A percentile compares a stretch with the other conserved stretches of the same genome.
These are phyloP conservation scores for Ehretia macrophylla DNA, from an alignment of 257 asterid species.

Conservation along the genomic window DNA sequence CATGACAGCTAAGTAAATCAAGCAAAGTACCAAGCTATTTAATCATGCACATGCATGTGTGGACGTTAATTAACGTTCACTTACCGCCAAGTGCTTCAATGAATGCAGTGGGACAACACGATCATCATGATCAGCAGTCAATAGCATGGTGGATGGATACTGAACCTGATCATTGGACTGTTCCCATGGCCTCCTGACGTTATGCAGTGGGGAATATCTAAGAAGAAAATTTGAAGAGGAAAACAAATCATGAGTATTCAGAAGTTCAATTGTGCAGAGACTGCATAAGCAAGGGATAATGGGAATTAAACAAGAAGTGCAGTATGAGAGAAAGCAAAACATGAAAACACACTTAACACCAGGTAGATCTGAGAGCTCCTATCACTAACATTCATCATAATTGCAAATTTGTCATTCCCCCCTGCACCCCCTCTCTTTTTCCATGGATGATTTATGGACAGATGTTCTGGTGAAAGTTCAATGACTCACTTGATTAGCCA, in stretches of 20 bases:
- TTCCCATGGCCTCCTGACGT: constrained; percentile 93
- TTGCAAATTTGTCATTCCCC: no score
- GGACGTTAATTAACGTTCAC: constrained; percentile 7
- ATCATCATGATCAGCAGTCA: constrained; percentile 98
- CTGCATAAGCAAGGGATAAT: neutral
- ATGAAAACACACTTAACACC: no score
- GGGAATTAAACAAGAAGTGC: no score
- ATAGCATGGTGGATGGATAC: constrained; percentile 85
- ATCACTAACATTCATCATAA: no score
- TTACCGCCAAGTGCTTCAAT: constrained; percentile 76
- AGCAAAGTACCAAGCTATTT: no score
- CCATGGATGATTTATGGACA: no score
- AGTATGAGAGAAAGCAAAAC: no score
- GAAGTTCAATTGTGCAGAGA: neutral
- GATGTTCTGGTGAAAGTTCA: neutral
- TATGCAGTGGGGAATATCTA: constrained; percentile 94
- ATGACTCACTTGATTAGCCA: constrained; percentile 79
- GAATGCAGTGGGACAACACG: constrained; percentile 98
- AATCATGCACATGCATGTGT: neutral
- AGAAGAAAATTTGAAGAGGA: neutral
- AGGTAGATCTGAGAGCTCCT: no score
- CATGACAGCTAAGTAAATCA: no score
- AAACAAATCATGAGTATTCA: neutral
- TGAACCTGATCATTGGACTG: constrained; percentile 38
- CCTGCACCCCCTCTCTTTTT: no score